Evolutionary conservation across 306 rosid species (phyloP), one percentile per base, ranked within the genome.

Genomic region (Trifolium pratense): DNA sequence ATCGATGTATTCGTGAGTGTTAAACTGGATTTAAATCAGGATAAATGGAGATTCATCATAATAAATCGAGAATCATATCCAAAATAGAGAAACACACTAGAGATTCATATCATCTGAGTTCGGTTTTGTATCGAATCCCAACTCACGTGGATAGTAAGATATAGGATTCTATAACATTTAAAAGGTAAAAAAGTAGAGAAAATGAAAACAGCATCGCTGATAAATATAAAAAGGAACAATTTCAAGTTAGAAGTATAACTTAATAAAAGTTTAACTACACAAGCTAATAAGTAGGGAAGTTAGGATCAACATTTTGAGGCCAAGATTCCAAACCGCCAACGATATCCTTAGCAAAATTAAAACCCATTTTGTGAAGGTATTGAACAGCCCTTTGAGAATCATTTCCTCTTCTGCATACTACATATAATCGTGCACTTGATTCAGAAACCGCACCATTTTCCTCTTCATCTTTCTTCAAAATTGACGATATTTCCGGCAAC

Each of bases 381-480:
- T 83, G 86, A 81, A 91, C 93, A 36, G 99, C 99, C 81, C 88
- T 88, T 78, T 94, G 97, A 46, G 99, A 94, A 89, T 94, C 99
- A 85, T 94, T 94, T 43, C 97, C 99, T 65, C 97, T 86, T 82
- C 96, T 83, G 77, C 99, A 94, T 13, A 94, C 76, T n/a, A 89
- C 91, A 69, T 87, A 94, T 53, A 80, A 45, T 42, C 55, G 70
- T 9, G 78, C 80, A 42, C 37, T 45, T 59, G 78, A 79, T 4
- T 68, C 82, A 79, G 78, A 55, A 55, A 34, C 78, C 12, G 21
- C 26, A 57, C 60, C 79, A 21, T 29, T 75, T 10, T 55, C 74
- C 23, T 63, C 77, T 63, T 80, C 77, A 31, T 80, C 80, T 75
- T 80, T 70, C 84, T 80, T 75, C 84, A 80, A 64, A 63, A 73